Evolutionary conservation across 352 stramenopile species (phyloP).

Genomic region (Phytopythium oedochilum): DNA sequence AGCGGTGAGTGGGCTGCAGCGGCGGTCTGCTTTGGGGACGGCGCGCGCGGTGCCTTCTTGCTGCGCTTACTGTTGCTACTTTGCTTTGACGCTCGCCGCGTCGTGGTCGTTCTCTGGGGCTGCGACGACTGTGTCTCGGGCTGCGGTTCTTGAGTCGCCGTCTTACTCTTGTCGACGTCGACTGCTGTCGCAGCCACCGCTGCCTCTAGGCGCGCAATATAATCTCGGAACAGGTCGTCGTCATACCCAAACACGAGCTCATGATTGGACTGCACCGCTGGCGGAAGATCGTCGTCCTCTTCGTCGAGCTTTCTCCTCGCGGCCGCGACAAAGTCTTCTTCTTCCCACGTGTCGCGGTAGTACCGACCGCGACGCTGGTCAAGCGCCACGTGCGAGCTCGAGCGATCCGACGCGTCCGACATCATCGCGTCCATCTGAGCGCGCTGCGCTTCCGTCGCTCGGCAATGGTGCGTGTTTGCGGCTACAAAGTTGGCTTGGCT

Average conservation of each 20-base stretch:
- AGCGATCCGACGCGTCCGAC: constrained; percentile 28
- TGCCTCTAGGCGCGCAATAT: constrained; percentile 30
- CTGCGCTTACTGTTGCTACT: constrained; percentile 1
- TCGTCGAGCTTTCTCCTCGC: constrained; percentile 19
- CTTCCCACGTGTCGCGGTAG: constrained; percentile 78
- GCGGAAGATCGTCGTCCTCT: constrained; percentile 20
- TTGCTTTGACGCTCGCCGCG: not conserved
- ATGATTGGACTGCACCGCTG: constrained; percentile 32
- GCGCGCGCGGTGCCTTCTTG: not conserved
- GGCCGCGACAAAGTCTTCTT: constrained; percentile 52
- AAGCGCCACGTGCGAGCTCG: constrained; percentile 19
- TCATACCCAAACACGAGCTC: constrained; percentile 78
- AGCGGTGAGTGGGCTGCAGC: not conserved
- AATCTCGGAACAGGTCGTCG: constrained; percentile 62
- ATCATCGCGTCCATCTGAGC: constrained; percentile 40
- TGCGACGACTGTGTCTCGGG: constrained; percentile 16
- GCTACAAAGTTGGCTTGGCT: constrained; percentile 50
- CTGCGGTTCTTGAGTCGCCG: not conserved
- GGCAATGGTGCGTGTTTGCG: constrained; percentile 28
- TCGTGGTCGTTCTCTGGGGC: constrained; percentile 4
- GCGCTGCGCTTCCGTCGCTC: constrained; percentile 15
- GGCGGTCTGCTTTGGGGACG: not conserved
- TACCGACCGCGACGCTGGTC: constrained; percentile 45
- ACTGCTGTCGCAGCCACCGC: not conserved
- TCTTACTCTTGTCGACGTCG: not conserved